A percentile compares a stretch with the other conserved stretches of the same genome.
phyloP scores from a whole-genome alignment of 768 basidiomycete genomes.

The Serendipita sp. region DNA sequence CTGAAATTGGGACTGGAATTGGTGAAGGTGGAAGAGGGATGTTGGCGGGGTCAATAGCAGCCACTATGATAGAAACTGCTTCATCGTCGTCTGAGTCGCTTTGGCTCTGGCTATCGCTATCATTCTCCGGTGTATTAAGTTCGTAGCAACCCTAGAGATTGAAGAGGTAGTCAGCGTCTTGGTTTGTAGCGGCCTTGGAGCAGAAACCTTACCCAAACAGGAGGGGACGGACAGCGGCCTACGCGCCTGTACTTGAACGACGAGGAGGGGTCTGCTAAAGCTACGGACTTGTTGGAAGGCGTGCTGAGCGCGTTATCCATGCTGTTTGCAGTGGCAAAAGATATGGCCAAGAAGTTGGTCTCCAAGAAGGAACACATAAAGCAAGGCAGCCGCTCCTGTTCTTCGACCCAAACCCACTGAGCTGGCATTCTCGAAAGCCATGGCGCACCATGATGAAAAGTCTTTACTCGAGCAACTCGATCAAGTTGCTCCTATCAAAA shows the following conservation, averaged over 20 bases:
- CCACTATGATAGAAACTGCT: background rate
- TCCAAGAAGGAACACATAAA: background rate
- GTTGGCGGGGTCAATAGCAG: background rate
- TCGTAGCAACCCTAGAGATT: background rate
- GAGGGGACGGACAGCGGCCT: slow-evolving; percentile 1
- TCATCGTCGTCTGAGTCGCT: background rate
- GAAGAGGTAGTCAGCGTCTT: background rate
- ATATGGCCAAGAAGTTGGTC: background rate
- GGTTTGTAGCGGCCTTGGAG: background rate
- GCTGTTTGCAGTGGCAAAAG: background rate
- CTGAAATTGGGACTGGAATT: background rate
- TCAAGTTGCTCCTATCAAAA: slow-evolving; percentile 42
- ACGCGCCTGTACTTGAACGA: slow-evolving; percentile 1
- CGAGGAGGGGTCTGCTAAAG: background rate
- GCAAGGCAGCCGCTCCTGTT: background rate
- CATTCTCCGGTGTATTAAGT: background rate
- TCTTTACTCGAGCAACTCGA: slow-evolving; percentile 32
- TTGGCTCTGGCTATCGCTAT: background rate
- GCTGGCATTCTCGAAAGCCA: background rate
- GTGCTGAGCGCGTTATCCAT: too few relatives aligned
- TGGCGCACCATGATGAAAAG: slow-evolving; percentile 6
- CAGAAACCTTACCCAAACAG: background rate
- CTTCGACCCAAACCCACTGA: slow-evolving; percentile 2
- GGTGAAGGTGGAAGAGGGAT: slow-evolving; percentile 4
- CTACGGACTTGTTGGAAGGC: background rate